Evolutionary conservation across 345 rosid species (phyloP).

Genomic region (Laguncularia racemosa): DNA sequence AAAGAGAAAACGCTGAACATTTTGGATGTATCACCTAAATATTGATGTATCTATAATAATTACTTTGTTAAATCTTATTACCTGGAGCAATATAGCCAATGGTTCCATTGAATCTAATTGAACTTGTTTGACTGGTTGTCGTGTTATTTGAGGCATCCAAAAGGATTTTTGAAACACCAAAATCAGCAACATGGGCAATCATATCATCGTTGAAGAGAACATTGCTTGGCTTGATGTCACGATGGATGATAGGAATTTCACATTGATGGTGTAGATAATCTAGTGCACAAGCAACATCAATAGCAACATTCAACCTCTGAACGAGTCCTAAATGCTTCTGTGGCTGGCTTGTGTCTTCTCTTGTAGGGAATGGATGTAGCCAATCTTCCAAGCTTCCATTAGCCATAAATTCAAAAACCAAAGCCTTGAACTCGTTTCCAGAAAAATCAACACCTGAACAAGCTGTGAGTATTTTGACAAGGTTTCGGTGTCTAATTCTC

Average conservation of each 20-base stretch:
- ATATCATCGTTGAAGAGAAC: slow-evolving; percentile 6
- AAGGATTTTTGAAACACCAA: slow-evolving; percentile 4
- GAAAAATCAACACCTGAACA: slow-evolving; percentile 7
- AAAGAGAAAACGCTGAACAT: too few species aligned
- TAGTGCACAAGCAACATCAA: slow-evolving; percentile 8
- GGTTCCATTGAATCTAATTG: slow-evolving; percentile 3
- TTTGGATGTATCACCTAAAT: too few species aligned
- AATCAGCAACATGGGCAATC: slow-evolving; percentile 10
- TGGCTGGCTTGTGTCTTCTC: neutral
- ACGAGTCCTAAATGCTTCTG: neutral
- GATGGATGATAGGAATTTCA: neutral
- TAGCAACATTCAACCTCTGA: slow-evolving; percentile 7
- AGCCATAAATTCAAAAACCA: slow-evolving; percentile 7
- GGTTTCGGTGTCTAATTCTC: slow-evolving; percentile 9
- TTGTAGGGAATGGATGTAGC: slow-evolving; percentile 2
- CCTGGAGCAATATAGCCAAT: slow-evolving; percentile 14
- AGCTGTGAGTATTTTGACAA: slow-evolving; percentile 4
- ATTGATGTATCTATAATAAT: too few species aligned
- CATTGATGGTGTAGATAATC: slow-evolving; percentile 7
- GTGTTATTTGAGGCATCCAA: neutral
- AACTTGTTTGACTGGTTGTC: neutral
- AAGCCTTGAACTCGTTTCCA: slow-evolving; percentile 10
- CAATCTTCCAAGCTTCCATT: slow-evolving; percentile 14
- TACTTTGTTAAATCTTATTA: neutral
- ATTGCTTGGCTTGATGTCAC: slow-evolving; percentile 7